A percentile compares a stretch with the other conserved stretches of the same genome.
Evolutionary conservation across 2,329 filamentous ascomycete genomes (phyloP).

Genomic region (Aciculosporium take): DNA sequence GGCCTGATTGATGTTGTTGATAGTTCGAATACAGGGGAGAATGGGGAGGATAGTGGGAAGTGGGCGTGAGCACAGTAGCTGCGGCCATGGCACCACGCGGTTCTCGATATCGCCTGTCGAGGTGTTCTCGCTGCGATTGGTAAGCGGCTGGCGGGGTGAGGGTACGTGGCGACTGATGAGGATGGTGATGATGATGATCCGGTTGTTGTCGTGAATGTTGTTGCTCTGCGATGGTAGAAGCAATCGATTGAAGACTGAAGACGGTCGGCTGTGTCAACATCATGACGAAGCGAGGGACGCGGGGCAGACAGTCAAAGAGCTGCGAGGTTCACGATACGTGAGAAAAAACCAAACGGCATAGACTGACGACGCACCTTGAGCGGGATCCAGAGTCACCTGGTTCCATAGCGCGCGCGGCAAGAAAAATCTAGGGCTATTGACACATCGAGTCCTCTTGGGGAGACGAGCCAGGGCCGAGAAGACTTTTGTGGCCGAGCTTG

Average conservation of each 20-base stretch:
- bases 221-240: conserved; percentile 9
- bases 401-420: conserved; percentile 26
- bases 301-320: not conserved
- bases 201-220: conserved; percentile 10
- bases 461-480: conserved; percentile 7
- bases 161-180: conserved; percentile 9
- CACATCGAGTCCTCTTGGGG: conserved; percentile 18
- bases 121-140: conserved; percentile 13
- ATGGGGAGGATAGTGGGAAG: conserved; percentile 19
- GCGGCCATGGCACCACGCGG: conserved; percentile 24
- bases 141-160: conserved; percentile 13
- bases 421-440: conserved; percentile 20
- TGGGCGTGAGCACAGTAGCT: conserved; percentile 22
- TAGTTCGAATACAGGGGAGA: conserved; percentile 16
- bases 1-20: conserved; percentile 10
- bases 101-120: conserved; percentile 18
- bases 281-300: conserved; percentile 9
- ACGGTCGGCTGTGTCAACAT: conserved; percentile 14
- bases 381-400: conserved; percentile 23
- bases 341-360: conserved; percentile 8
- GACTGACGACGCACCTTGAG: conserved; percentile 24
- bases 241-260: conserved; percentile 4
- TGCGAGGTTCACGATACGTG: conserved; percentile 2
- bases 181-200: conserved; percentile 5
- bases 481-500: not conserved